Percentiles rank a stretch among this genome's conserved stretches.
Evolutionary conservation across 1,284 basidiomycete genomes (phyloP).

Genomic region (Trametes polyzona): DNA sequence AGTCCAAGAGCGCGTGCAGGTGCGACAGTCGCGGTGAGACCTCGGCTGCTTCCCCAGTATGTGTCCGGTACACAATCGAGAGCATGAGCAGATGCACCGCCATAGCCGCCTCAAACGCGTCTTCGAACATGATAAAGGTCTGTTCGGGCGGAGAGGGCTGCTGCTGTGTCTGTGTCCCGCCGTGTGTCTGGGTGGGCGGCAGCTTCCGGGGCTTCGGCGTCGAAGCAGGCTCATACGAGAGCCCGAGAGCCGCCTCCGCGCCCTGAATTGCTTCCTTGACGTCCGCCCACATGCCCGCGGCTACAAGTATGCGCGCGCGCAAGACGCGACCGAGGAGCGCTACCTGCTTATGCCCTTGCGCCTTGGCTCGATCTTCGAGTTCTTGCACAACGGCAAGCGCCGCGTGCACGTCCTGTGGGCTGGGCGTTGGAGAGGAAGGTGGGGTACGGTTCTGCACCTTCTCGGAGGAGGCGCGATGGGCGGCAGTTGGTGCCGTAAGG

Average conservation of each 20-base stretch:
- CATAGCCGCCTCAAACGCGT: constrained; percentile 49
- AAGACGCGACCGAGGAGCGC: constrained; percentile 51
- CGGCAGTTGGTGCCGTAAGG: constrained; percentile 36
- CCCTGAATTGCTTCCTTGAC: constrained; percentile 48
- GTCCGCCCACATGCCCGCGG: constrained; percentile 54
- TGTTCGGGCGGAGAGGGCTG: constrained; percentile 18
- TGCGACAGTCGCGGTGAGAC: constrained; percentile 53
- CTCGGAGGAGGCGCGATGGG: constrained; percentile 12
- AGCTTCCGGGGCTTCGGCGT: constrained; percentile 30
- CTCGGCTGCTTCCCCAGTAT: constrained; percentile 50
- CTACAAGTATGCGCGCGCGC: constrained; percentile 55
- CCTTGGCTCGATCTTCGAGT: constrained; percentile 44
- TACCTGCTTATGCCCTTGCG: constrained; percentile 48
- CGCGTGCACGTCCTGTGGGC: constrained; percentile 40
- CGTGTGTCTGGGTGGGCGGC: constrained; percentile 9
- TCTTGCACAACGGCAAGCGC: constrained; percentile 48
- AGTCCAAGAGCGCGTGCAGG: constrained; percentile 66
- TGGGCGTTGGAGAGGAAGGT: constrained; percentile 16
- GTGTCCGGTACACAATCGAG: constrained; percentile 60
- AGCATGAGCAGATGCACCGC: constrained; percentile 58
- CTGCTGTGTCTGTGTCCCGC: not conserved
- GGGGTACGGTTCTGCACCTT: constrained; percentile 7
- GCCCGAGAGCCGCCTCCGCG: constrained; percentile 50
- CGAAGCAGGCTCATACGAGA: constrained; percentile 39
- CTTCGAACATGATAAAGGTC: constrained; percentile 39